A percentile compares a stretch with the other conserved stretches of the same genome.
Evolutionary conservation across 2,329 filamentous ascomycete species (phyloP).

Genomic region (Alternaria alternata): DNA sequence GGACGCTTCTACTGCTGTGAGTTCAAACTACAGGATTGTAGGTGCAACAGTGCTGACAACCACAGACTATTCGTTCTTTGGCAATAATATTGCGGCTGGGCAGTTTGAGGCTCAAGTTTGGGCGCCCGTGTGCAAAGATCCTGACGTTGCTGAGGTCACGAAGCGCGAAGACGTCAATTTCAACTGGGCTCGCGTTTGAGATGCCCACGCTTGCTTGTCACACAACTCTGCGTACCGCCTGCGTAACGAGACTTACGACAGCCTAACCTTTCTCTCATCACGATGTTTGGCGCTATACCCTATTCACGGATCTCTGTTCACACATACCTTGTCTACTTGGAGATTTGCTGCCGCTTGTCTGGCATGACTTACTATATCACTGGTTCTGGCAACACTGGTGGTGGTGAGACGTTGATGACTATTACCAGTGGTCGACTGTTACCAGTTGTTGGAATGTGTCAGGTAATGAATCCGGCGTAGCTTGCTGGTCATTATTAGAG

Average conservation of each 20-base stretch:
- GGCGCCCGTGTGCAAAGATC: slow-evolving; percentile 40
- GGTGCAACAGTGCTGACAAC: slow-evolving; percentile 8
- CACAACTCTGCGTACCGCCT: slow-evolving; percentile 1
- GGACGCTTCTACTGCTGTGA: slow-evolving; percentile 50
- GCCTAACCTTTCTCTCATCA: not conserved
- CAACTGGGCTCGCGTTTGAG: slow-evolving; percentile 24
- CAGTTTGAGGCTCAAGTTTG: slow-evolving; percentile 45
- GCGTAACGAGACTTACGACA: slow-evolving; percentile 1
- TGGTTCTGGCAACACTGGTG: not conserved
- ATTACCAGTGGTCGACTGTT: not conserved
- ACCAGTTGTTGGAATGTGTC: not conserved
- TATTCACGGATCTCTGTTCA: not conserved
- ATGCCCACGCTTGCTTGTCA: not conserved
- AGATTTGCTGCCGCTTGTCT: not conserved
- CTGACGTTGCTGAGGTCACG: slow-evolving; percentile 23
- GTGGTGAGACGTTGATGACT: not conserved
- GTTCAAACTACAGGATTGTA: slow-evolving; percentile 3
- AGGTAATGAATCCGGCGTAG: not conserved
- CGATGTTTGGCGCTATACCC: not conserved
- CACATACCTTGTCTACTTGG: not conserved
- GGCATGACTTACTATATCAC: not conserved
- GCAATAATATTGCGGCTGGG: slow-evolving; percentile 44
- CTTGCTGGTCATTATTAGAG: not conserved
- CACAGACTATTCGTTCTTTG: slow-evolving; percentile 43
- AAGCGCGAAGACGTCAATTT: slow-evolving; percentile 26